phyloP scores from a whole-genome alignment of 23 red algal genomes.

The Pyropia haitanensis region DNA sequence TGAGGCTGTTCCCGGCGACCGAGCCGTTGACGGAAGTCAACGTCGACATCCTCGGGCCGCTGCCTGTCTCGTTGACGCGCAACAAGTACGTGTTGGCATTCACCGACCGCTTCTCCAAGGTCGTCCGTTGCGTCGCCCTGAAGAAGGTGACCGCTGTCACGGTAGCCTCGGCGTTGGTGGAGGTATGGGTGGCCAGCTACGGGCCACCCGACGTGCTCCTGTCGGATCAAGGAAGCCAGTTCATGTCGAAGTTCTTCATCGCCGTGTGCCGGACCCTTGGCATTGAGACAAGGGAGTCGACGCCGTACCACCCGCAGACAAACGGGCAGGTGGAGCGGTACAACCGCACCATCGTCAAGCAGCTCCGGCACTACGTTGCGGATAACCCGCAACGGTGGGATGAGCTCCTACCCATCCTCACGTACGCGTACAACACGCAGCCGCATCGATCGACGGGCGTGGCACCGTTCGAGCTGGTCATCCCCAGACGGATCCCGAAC shows the following conservation, averaged over 20 bases:
- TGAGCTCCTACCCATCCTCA: slow-evolving; percentile 1
- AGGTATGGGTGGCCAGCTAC: slow-evolving; percentile 4
- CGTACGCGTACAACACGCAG: slow-evolving; percentile 8
- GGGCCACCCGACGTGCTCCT: background rate
- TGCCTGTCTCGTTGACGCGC: background rate
- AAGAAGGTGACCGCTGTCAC: slow-evolving; percentile 4
- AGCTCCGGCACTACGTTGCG: slow-evolving; percentile 5
- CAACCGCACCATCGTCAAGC: background rate
- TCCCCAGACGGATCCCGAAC: background rate
- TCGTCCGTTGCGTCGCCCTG: slow-evolving; percentile 1
- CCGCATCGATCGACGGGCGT: slow-evolving; percentile 4
- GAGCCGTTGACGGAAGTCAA: slow-evolving; percentile 2
- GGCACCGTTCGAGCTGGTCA: slow-evolving; percentile 12
- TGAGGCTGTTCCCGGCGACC: slow-evolving; percentile 4
- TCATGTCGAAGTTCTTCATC: slow-evolving; percentile 20
- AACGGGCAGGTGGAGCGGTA: slow-evolving; percentile 25
- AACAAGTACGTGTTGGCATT: slow-evolving; percentile 15
- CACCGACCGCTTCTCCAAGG: slow-evolving; percentile 35
- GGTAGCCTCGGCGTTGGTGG: background rate
- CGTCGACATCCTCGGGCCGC: slow-evolving; percentile 13
- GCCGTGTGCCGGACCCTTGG: slow-evolving; percentile 12
- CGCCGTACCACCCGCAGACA: slow-evolving; percentile 26
- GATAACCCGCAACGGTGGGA: slow-evolving; percentile 2
- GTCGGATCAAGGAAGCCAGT: slow-evolving; percentile 4
- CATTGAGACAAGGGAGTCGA: slow-evolving; percentile 6